Percentiles rank a stretch among this genome's conserved stretches.
Conservation (phyloP, 2,329 filamentous ascomycete genomes). For the Aspergillus phoenicis region DNA sequence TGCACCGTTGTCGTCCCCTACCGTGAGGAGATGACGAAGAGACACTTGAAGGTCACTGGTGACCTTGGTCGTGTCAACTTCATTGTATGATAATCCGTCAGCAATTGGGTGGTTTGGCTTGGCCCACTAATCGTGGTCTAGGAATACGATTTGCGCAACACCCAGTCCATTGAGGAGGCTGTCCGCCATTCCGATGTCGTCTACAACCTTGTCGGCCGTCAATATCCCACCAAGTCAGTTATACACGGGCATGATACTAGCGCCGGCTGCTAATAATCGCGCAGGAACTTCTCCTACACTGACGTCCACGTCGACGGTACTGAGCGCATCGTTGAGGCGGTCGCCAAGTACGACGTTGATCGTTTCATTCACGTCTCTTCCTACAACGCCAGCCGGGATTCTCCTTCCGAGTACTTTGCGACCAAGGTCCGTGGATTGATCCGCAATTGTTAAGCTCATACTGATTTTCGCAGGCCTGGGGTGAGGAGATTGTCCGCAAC, state of each 20-base stretch:
- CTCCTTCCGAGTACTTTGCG: slow-evolving; percentile 82
- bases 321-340: slow-evolving; percentile 88
- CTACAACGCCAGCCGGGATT: slow-evolving; percentile 81
- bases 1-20: slow-evolving; percentile 92
- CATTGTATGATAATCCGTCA: slow-evolving; percentile 59
- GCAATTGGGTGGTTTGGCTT: not conserved
- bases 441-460: slow-evolving; percentile 1
- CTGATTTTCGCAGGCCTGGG: slow-evolving; percentile 60
- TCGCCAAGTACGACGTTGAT: slow-evolving; percentile 97
- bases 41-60: slow-evolving; percentile 93
- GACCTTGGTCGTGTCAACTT: slow-evolving; percentile 90
- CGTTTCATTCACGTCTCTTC: slow-evolving; percentile 96
- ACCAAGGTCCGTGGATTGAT: slow-evolving; percentile 67
- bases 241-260: not conserved
- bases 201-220: slow-evolving; percentile 91
- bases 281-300: slow-evolving; percentile 85
- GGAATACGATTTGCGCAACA: slow-evolving; percentile 96
- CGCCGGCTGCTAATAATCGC: slow-evolving; percentile 35
- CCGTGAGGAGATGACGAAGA: slow-evolving; percentile 97
- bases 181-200: slow-evolving; percentile 97
- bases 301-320: slow-evolving; percentile 93
- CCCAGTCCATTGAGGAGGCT: slow-evolving; percentile 91
- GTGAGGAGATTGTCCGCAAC: slow-evolving; percentile 78
- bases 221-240: slow-evolving; percentile 90
- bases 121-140: slow-evolving; percentile 40